Evolutionary conservation across 306 rosid species (phyloP).

Genomic region (Delonix regia): DNA sequence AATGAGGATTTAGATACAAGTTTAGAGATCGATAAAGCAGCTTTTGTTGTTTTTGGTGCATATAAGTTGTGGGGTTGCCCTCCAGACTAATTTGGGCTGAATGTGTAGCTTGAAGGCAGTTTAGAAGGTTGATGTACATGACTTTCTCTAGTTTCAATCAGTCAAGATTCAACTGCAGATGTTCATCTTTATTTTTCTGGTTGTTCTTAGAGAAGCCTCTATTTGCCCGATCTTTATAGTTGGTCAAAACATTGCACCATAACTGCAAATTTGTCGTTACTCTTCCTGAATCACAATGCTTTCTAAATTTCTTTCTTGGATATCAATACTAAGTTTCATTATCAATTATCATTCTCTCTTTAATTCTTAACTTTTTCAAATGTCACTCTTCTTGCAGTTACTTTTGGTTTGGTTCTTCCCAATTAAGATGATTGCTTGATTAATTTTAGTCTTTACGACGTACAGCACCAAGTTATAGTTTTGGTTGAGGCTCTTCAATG

Average conservation of each 20-base stretch:
- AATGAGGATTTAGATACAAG: slow-evolving; percentile 25
- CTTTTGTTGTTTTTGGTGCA: slow-evolving; percentile 35
- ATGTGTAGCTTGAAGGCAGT: slow-evolving; percentile 22
- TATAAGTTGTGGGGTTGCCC: slow-evolving; percentile 32
- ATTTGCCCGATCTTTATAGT: slow-evolving; percentile 12
- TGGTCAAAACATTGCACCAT: slow-evolving; percentile 15
- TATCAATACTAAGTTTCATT: background rate
- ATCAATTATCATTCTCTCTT: background rate
- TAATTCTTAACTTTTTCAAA: background rate
- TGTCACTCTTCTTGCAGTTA: background rate
- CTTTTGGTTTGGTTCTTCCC: background rate
- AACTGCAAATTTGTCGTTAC: slow-evolving; percentile 5
- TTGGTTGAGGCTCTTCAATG: background rate
- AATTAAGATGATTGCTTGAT: background rate
- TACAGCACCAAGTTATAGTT: background rate
- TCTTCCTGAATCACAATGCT: background rate
- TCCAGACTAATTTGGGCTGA: slow-evolving; percentile 31
- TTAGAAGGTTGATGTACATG: slow-evolving; percentile 37
- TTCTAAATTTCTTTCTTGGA: background rate
- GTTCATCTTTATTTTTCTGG: background rate
- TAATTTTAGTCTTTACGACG: background rate
- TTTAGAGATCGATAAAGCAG: slow-evolving; percentile 29
- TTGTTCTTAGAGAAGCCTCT: background rate
- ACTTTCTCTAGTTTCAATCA: slow-evolving; percentile 17
- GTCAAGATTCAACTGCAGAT: slow-evolving; percentile 8